Evolutionary conservation across 176 grass and related monocot genomes (phyloP).

Genomic region (Zea luxurians): DNA sequence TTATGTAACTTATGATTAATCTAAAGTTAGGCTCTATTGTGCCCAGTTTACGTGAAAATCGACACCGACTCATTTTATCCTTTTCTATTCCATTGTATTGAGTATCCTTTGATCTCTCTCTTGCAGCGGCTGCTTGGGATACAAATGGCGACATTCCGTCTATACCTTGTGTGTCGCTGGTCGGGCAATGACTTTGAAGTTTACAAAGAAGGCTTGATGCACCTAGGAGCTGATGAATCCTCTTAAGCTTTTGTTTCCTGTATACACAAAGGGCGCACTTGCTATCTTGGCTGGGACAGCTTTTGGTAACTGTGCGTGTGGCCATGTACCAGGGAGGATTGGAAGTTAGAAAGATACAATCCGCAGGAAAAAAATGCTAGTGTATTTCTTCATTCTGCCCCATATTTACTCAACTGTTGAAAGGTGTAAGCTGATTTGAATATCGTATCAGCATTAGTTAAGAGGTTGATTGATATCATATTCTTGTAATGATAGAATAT

Average conservation of each 20-base stretch:
- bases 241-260: constrained; percentile 37
- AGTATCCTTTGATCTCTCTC: constrained; percentile 8
- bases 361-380: not conserved
- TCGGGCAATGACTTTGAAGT: constrained; percentile 70
- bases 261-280: not conserved
- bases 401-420: not conserved
- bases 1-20: too few species aligned
- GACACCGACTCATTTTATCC: not conserved
- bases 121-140: constrained; percentile 62
- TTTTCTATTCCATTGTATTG: not conserved
- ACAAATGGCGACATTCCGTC: constrained; percentile 80
- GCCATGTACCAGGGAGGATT: constrained; percentile 3
- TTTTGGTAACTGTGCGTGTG: constrained; percentile 15
- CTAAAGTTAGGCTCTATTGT: not conserved
- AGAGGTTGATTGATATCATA: not conserved
- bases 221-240: constrained; percentile 46
- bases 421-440: constrained; percentile 9
- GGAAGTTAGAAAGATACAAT: not conserved
- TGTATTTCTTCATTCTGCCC: not conserved
- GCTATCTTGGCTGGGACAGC: constrained; percentile 32
- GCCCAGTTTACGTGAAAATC: not conserved
- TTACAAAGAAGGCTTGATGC: constrained; percentile 68
- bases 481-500: not conserved
- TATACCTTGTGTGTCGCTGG: constrained; percentile 80
- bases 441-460: not conserved